Evolutionary conservation across 306 rosid species (phyloP), one percentile per base, ranked within the genome.

Genomic region (Begonia fuchsioides): DNA sequence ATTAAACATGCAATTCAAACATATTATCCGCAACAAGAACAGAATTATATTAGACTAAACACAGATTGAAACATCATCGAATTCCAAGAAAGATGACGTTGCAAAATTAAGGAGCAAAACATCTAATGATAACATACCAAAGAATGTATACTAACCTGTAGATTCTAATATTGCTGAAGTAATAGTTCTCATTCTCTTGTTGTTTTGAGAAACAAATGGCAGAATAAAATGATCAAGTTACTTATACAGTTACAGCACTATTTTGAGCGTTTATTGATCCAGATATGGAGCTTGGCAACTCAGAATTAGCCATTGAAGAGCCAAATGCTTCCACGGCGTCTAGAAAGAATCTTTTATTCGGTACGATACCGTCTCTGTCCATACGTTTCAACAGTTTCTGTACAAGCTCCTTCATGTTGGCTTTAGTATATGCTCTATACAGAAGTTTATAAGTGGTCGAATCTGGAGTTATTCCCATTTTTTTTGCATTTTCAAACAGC

Each of bases 381-480:
- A 90, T 90, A 62, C 61, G 73, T 76, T 67, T 73, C 60, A 81
- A 61, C 69, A 90, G 75, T 52, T 75, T 77, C 59, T 68, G 75
- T 17, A 76, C 44, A 74, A 81, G 85, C 74, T 76, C 92, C 73
- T 81, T 84, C 63, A 43, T 44, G 65, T 79, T 71, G 69, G 92
- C 80, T 71, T 81, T 84, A 17, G 97, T 81, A 70, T 81, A 90
- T 9, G 84, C 87, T 71, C 70, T 85, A 59, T 90, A 84, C 12
- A 90, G 87, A 76, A 90, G 93, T 65, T 90, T 90, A 65, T 76
- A 90, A 1, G 97, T 84, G 49, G 94, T 72, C 26, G 79, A 69
- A 72, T 79, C 61, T 15, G 88, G 85, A 47, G 18, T 17, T 16
- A 73, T 54, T 51, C 62, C 70, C 39, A 78, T 53, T 41, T 70